Evolutionary conservation across 305 asterid genomes (phyloP).

Genomic region (Andrographis paniculata): DNA sequence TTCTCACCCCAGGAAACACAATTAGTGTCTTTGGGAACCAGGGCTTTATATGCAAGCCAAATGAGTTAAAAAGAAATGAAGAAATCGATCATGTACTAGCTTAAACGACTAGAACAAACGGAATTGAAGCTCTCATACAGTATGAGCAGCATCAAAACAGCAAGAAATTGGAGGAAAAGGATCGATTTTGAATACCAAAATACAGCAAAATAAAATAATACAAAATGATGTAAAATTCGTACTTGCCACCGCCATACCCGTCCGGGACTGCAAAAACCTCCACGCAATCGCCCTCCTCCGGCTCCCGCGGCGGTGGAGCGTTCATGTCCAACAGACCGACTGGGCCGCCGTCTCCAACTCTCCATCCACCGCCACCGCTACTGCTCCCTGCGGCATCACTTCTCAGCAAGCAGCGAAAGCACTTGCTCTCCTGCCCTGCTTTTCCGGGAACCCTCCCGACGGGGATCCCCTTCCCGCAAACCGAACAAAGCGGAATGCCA

Average conservation of each 20-base stretch:
- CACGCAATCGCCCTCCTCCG: conserved; percentile 32
- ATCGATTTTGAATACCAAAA: no score
- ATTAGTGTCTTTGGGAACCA: no score
- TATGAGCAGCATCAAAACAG: no score
- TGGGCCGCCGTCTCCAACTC: no score
- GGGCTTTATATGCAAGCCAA: no score
- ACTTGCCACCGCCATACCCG: conserved; percentile 40
- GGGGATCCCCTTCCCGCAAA: conserved; percentile 32
- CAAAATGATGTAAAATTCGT: conserved; percentile 19
- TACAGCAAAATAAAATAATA: conserved; percentile 3
- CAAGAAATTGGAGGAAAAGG: no score
- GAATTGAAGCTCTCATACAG: no score
- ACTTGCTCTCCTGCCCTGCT: conserved; percentile 25
- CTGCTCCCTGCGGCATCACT: no score
- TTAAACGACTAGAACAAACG: no score
- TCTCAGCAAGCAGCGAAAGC: conserved; percentile 38
- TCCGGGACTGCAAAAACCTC: conserved; percentile 20
- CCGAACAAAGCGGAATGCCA: conserved; percentile 21
- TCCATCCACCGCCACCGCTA: conserved; percentile 14
- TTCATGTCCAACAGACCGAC: conserved; percentile 42
- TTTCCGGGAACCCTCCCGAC: conserved; percentile 25
- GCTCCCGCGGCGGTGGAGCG: conserved; percentile 52
- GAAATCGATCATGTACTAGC: no score
- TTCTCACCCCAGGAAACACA: no score
- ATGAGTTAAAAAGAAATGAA: no score